Base-by-base conservation (phyloP, 2,329 filamentous ascomycete species). In the Zasmidium citrigriseum region DNA sequence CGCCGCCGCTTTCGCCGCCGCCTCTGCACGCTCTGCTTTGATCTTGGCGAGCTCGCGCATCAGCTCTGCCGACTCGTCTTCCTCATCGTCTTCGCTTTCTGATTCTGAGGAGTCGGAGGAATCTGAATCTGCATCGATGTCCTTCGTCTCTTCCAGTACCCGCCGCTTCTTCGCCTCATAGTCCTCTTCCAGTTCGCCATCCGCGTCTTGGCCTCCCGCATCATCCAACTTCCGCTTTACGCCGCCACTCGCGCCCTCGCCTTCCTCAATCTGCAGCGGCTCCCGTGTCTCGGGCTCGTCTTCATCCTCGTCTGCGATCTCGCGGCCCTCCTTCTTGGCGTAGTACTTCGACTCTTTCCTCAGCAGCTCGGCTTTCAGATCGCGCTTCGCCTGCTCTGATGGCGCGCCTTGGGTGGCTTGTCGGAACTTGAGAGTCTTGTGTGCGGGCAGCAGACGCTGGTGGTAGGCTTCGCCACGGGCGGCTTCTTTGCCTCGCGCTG, bases 31-130 rank as follows among this genome's bases (percentile, higher is more conserved):
- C 75, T 96, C 92, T 62, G 86, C 87, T 73, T 96, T 91, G 73
- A 99, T 96, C 74, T 96, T 95, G 71, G 96, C 93, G 47, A 99
- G 78, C 74, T 99, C 95, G 46, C 93, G 85, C 83, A 96, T 90
- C 64, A 99, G 79, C 73, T 96, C 91, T 0, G 91, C 93, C 4
- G 91, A 89, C 68, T 93, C 90, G 66, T 96, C 80, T 62, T 82
- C 91, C 65, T 92, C 89, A 54, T 90, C 86, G 49, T 89, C 85
- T 49, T 91, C 89, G 67, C 91, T 89, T 64, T 95, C 77, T 22
- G 63, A 64, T 20, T 69, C 66, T 48, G 55, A 41, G 4, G 14
- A 11, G 29, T 62, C 60, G 9, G 65, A 64, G 25, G 65, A 82
- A 76, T 89, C 88, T 1, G 86, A 89, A 67, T 89, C 89, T 5